Evolutionary conservation across 495 filamentous ascomycete genomes (phyloP), one percentile per base, ranked within the genome.

Genomic region (Aspergillus olivimuriae): DNA sequence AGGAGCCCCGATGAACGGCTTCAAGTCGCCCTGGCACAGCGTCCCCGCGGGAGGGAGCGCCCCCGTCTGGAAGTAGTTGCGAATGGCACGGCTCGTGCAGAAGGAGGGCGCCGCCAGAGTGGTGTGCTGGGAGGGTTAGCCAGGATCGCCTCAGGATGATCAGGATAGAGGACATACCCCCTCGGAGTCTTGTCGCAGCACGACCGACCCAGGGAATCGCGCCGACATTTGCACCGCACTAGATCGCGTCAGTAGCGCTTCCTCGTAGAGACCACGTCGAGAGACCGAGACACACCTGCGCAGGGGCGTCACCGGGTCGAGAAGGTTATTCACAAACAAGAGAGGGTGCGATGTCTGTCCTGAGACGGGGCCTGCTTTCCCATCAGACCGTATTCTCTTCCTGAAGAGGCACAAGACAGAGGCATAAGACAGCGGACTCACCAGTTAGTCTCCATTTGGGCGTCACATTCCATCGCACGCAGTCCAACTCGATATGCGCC

Each of bases 251-350:
- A 59, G 54, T 14, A 44, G 14, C 4, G 3, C 14, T 16, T 24
- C 5, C 17, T 7, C 23, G 12, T 28, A 28, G 11, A 28, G 24
- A 28, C n/a, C 6, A 10, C 31, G 7, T n/a, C 3, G 11, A 22
- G 7, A 17, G 20, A 18, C 22, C 19, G 14, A 7, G n/a, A 20
- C 48, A 11, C 47, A 69, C 67, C 57, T 62, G 23, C 39, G 41
- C 4, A 82, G 53, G 4, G 80, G 72, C 0, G 77, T 81, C 23
- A 83, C 79, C 0, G 81, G 82, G 39, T 86, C 80, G 11, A 72
- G 58, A 0, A 64, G 69, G 52, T 77, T 83, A 38, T 69, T 73
- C 2, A 84, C 57, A 41, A 86, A 75, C 10, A 86, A 60, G 24
- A 86, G 50, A 1, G 80, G 81, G 47, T 77, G 72, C 0, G 70